Evolutionary conservation across 805 yeast genomes (phyloP).

Genomic region (Kuraishia ogatae): DNA sequence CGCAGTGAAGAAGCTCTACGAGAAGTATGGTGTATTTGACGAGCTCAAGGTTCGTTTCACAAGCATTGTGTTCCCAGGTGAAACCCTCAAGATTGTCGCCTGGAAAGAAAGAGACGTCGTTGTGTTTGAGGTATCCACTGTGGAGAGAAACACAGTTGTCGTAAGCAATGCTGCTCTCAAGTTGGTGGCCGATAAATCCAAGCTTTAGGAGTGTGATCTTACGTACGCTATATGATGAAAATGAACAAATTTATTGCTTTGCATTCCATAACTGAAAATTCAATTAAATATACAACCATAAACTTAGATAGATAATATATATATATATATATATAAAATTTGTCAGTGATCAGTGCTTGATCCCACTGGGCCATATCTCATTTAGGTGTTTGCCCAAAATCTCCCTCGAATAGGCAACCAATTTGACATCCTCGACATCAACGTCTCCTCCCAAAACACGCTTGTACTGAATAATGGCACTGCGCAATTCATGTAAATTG

Average conservation of each 20-base stretch:
- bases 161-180: conserved; percentile 84
- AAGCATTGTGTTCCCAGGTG: conserved; percentile 92
- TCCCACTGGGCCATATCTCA: conserved; percentile 53
- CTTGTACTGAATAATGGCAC: conserved; percentile 54
- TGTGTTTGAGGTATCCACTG: conserved; percentile 72
- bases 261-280: no score
- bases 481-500: conserved; percentile 48
- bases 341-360: conserved; percentile 8
- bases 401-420: conserved; percentile 33
- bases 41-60: conserved; percentile 89
- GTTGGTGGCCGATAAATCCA: conserved; percentile 22
- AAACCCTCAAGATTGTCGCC: conserved; percentile 67
- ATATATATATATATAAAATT: not conserved
- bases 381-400: conserved; percentile 46
- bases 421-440: conserved; percentile 31
- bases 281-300: no score
- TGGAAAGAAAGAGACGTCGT: conserved; percentile 76
- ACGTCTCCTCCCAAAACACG: conserved; percentile 27
- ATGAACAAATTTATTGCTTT: not conserved
- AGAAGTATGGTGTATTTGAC: conserved; percentile 70
- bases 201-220: conserved; percentile 10
- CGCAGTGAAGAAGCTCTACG: conserved; percentile 64
- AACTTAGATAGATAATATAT: no score
- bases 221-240: not conserved
- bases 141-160: conserved; percentile 70